Evolutionary conservation across 805 yeast genomes (phyloP).

Genomic region (Candida ortonii): DNA sequence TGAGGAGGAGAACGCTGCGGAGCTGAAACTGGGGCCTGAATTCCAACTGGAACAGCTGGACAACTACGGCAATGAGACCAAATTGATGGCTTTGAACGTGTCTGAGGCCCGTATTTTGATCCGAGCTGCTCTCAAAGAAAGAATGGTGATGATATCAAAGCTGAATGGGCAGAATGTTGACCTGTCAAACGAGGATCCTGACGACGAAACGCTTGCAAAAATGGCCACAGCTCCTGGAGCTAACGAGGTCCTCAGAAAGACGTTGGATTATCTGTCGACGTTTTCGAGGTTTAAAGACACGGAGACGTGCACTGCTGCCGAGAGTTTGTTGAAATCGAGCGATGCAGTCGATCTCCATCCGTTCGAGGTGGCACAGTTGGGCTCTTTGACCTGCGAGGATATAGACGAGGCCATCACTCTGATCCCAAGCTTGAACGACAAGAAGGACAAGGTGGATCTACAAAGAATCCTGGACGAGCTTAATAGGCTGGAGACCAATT

Average conservation of each 20-base stretch:
- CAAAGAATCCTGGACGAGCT: slow-evolving; percentile 86
- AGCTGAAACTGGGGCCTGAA: slow-evolving; percentile 87
- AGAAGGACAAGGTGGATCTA: slow-evolving; percentile 81
- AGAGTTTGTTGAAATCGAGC: slow-evolving; percentile 69
- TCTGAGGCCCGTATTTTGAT: slow-evolving; percentile 89
- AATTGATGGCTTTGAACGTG: slow-evolving; percentile 78
- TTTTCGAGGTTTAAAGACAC: slow-evolving; percentile 91
- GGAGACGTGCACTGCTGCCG: slow-evolving; percentile 91
- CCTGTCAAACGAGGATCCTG: slow-evolving; percentile 33
- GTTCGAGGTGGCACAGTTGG: slow-evolving; percentile 87
- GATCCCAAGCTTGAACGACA: slow-evolving; percentile 80
- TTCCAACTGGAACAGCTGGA: slow-evolving; percentile 77
- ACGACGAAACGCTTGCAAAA: slow-evolving; percentile 48
- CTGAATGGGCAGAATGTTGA: slow-evolving; percentile 34
- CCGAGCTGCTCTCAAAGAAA: slow-evolving; percentile 82
- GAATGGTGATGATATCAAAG: slow-evolving; percentile 50
- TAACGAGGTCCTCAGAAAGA: slow-evolving; percentile 85
- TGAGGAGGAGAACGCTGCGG: slow-evolving; percentile 91
- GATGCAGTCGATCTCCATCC: slow-evolving; percentile 85
- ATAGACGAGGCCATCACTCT: slow-evolving; percentile 94
- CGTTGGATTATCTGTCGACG: slow-evolving; percentile 78
- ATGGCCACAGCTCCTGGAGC: slow-evolving; percentile 67
- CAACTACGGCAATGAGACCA: slow-evolving; percentile 75
- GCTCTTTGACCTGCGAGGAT: slow-evolving; percentile 88
- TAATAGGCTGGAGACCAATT: slow-evolving; percentile 55